Base-by-base conservation (phyloP, 352 stramenopile species). In the Ochromonadaceae sp. region DNA sequence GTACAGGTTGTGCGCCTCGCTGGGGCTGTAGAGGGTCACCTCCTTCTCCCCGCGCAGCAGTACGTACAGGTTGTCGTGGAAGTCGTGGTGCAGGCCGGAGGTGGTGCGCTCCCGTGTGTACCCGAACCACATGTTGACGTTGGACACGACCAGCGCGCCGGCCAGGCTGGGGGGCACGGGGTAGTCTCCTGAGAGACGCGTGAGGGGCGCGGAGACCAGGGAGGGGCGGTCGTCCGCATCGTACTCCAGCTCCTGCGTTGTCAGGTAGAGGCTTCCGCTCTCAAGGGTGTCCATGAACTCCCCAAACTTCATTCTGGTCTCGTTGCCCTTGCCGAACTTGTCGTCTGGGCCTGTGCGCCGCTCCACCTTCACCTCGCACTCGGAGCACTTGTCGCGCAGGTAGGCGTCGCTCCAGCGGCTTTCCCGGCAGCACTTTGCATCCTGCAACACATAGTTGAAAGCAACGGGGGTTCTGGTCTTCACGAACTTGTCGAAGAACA, bases 51-150 rank as follows among this genome's bases (percentile, higher is more conserved):
- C 92, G 35, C 80, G 73, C 40, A 97, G 67, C 26, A 98, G 48
- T 42, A 97, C 81, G 75, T 98, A 98, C 30, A 98, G 69, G 70
- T 98, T 98, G 78, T 98, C 92, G 72, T 98, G 92, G 81, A 95
- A 96, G 73, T 98, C 92, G 68, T 98, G 92, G 74, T 98, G 92
- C 35, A 98, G 78, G 0, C 92, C 92, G 12, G 78, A 86, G 14
- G 78, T 89, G 68, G 15, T 47, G 65, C 3, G 60, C 41, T 80
- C 76, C 68, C 74, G 77, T 67, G 80, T 87, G 69, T 84, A 83
- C 22, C 90, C 90, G 79, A 96, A 93, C 92, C 92, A 98, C 57
- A 98, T 74, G 76, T 98, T 97, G 68, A 95, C 86, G 66, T 93
- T 95, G 63, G 91, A 77, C 28, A 85, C 81, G 30, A 96, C 78